phyloP scores from a whole-genome alignment of 2,329 filamentous ascomycete genomes.

The Colletotrichum australisinense region DNA sequence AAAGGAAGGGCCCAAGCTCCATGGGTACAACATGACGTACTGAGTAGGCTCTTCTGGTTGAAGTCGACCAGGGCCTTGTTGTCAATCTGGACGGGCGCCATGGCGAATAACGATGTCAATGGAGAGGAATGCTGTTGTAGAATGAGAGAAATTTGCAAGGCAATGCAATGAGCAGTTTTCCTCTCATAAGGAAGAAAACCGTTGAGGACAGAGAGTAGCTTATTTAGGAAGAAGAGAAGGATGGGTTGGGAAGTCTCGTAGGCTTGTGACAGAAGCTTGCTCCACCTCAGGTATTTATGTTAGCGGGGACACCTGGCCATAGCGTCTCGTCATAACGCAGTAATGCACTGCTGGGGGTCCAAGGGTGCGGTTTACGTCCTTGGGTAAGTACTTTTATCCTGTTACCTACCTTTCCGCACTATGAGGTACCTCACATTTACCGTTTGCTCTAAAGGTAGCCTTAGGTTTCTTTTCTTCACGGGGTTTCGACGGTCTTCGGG shows the following conservation, averaged over 20 bases:
- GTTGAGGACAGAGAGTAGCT: conserved; percentile 27
- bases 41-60: conserved; percentile 72
- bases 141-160: not conserved
- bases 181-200: conserved; percentile 6
- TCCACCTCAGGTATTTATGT: conserved; percentile 32
- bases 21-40: conserved; percentile 58
- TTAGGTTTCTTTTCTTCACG: conserved; percentile 5
- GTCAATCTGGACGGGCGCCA: conserved; percentile 51
- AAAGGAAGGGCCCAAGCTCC: conserved; percentile 22
- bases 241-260: conserved; percentile 2
- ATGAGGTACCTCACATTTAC: not conserved
- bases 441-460: not conserved
- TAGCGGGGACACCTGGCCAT: conserved; percentile 33
- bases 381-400: not conserved
- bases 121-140: not conserved
- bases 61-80: conserved; percentile 69
- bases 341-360: not conserved
- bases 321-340: conserved; percentile 33
- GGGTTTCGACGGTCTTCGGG: conserved; percentile 15
- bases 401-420: not conserved
- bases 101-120: conserved; percentile 39
- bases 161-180: conserved; percentile 2
- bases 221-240: not conserved
- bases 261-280: conserved; percentile 33
- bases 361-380: not conserved